phyloP scores from a whole-genome alignment of 495 filamentous ascomycete genomes.

The Penicillium flavigenum region DNA sequence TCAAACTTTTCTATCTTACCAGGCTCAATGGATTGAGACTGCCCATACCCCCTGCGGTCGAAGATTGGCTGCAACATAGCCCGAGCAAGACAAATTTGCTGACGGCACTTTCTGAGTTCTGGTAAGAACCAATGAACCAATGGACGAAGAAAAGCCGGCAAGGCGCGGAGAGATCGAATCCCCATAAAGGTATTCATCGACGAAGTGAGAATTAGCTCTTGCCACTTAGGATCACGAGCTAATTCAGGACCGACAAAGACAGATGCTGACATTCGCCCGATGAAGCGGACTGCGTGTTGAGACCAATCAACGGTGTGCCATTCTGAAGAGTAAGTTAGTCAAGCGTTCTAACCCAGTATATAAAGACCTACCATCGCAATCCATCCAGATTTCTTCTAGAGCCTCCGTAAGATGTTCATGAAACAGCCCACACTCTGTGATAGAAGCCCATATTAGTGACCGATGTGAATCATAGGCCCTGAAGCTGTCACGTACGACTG shows the following conservation, averaged over 20 bases:
- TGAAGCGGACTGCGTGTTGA: constrained; percentile 38
- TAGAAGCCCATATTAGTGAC: not conserved
- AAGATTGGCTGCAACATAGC: constrained; percentile 8
- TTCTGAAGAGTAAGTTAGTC: constrained; percentile 5
- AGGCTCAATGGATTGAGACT: not conserved
- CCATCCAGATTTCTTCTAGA: not conserved
- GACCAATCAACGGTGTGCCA: constrained; percentile 19
- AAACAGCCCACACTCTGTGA: constrained; percentile 2
- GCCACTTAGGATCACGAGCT: constrained; percentile 41
- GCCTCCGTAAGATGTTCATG: constrained; percentile 5
- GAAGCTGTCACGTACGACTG: constrained; percentile 12
- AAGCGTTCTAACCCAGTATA: too few relatives aligned
- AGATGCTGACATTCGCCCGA: constrained; percentile 43
- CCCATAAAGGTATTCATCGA: constrained; percentile 35
- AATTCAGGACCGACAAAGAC: constrained; percentile 44
- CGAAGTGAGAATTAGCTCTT: constrained; percentile 37
- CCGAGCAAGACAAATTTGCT: constrained; percentile 13
- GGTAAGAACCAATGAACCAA: constrained; percentile 27
- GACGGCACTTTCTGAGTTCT: constrained; percentile 3
- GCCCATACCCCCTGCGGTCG: not conserved
- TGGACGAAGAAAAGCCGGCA: constrained; percentile 40
- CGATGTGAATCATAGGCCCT: not conserved
- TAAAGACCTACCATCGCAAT: not conserved
- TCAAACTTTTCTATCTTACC: constrained; percentile 1
- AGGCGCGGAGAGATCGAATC: constrained; percentile 30